These are phyloP conservation scores for Cercospora canescens DNA, from an alignment of 2,329 filamentous ascomycete genomes.

Conservation along the genomic window DNA sequence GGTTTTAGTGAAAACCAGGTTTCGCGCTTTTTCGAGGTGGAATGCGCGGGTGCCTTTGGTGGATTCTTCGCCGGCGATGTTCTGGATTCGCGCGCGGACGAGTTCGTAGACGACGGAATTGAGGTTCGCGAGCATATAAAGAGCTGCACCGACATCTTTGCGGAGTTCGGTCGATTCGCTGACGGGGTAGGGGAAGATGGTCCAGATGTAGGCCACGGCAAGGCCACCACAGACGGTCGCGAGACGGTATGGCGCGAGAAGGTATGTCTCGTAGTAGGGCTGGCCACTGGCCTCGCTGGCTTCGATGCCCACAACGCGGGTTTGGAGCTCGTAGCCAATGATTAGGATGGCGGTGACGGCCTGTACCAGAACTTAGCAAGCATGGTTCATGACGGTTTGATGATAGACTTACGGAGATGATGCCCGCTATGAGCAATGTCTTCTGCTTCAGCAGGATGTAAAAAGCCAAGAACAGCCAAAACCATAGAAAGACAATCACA, in stretches of 20 bases:
- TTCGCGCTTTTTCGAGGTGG: constrained; percentile 57
- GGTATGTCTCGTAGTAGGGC: constrained; percentile 66
- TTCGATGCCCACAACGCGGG: constrained; percentile 61
- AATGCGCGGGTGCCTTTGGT: constrained; percentile 54
- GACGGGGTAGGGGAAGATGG: constrained; percentile 71
- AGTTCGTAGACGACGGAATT: constrained; percentile 71
- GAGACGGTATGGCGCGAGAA: constrained; percentile 70
- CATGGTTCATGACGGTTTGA: background rate
- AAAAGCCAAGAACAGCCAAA: constrained; percentile 61
- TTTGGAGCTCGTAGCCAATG: constrained; percentile 63
- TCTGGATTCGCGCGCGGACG: constrained; percentile 60
- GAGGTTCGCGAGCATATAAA: constrained; percentile 74
- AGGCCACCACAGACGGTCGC: constrained; percentile 67
- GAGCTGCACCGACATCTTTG: constrained; percentile 65
- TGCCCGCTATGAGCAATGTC: constrained; percentile 60
- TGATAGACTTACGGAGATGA: constrained; percentile 51
- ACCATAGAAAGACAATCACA: constrained; percentile 69
- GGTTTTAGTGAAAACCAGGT: constrained; percentile 67
- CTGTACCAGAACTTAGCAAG: background rate
- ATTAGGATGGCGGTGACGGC: constrained; percentile 56
- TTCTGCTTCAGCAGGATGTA: constrained; percentile 70
- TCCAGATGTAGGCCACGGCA: constrained; percentile 73
- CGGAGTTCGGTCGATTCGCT: constrained; percentile 70
- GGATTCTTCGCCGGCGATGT: constrained; percentile 54
- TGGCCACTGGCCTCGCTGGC: constrained; percentile 63